Conservation (phyloP, 2,329 filamentous ascomycete genomes). For the Botrytis squamosa region DNA sequence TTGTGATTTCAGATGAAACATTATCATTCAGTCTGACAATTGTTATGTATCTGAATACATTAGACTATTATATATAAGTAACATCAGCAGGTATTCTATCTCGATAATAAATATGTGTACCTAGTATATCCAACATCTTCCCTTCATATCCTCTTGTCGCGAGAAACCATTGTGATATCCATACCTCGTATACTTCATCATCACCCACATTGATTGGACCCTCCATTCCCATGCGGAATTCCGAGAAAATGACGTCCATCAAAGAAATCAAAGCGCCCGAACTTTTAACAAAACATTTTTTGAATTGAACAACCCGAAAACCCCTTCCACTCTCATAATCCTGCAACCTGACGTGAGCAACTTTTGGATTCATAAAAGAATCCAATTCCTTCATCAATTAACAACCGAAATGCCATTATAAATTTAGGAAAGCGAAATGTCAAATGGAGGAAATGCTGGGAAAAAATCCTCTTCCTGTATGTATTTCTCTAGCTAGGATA, state of each 20-base stretch:
- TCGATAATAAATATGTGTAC: background rate
- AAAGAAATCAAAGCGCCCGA: slow-evolving; percentile 10
- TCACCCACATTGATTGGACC: background rate
- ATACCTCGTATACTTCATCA: no score
- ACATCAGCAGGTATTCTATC: background rate
- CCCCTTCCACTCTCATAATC: background rate
- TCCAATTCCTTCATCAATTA: background rate
- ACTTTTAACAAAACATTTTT: slow-evolving; percentile 11
- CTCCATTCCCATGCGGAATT: slow-evolving; percentile 2
- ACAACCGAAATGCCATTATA: slow-evolving; percentile 30
- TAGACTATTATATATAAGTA: background rate
- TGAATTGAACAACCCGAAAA: background rate
- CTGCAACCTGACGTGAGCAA: slow-evolving; percentile 18
- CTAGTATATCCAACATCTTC: background rate
- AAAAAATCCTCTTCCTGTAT: slow-evolving; percentile 52
- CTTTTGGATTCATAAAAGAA: background rate
- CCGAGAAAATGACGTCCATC: slow-evolving; percentile 17
- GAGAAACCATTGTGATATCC: background rate
- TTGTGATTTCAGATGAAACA: slow-evolving; percentile 5
- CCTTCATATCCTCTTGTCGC: background rate
- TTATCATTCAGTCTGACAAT: background rate
- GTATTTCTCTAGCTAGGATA: slow-evolving; percentile 22
- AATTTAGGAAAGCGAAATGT: slow-evolving; percentile 43
- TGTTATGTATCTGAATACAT: background rate
- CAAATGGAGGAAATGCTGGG: slow-evolving; percentile 49